These are phyloP conservation scores for Cryptosporidium sp. DNA, from an alignment of 169 alveolate species.

Conservation along the genomic window DNA sequence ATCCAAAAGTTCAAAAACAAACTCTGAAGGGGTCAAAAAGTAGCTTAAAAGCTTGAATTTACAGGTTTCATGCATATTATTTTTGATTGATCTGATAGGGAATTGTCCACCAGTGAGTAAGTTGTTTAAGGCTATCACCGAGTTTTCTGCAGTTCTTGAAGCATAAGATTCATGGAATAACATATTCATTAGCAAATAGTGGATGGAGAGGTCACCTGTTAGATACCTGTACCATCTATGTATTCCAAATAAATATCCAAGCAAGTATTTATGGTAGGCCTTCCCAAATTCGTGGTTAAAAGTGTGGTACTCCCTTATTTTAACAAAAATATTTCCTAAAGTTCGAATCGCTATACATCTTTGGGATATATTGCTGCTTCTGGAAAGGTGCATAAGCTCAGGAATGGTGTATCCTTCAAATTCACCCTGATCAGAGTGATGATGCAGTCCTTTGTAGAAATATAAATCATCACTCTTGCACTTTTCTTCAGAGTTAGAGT, in stretches of 20 bases:
- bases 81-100: neutral
- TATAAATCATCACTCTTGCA: slow-evolving; percentile 39
- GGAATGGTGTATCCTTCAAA: slow-evolving; percentile 77
- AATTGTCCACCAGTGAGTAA: slow-evolving; percentile 30
- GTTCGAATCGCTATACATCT: slow-evolving; percentile 76
- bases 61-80: neutral
- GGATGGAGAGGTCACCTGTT: slow-evolving; percentile 56
- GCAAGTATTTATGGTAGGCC: neutral
- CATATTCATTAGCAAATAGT: slow-evolving; percentile 24
- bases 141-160: slow-evolving; percentile 48
- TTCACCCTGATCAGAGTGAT: slow-evolving; percentile 76
- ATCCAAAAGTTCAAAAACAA: slow-evolving; percentile 36
- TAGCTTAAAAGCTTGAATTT: neutral
- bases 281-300: neutral
- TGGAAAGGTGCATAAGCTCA: slow-evolving; percentile 76
- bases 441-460: slow-evolving; percentile 75
- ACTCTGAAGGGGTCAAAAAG: slow-evolving; percentile 33
- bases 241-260: slow-evolving; percentile 58
- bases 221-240: slow-evolving; percentile 62
- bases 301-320: slow-evolving; percentile 17
- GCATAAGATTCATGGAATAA: slow-evolving; percentile 47
- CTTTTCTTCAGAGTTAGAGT: slow-evolving; percentile 22
- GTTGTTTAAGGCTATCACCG: slow-evolving; percentile 42
- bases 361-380: slow-evolving; percentile 71
- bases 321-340: slow-evolving; percentile 56